Evolutionary conservation across 139 green algal genomes (phyloP).

Genomic region (Micractinium conductrix): DNA sequence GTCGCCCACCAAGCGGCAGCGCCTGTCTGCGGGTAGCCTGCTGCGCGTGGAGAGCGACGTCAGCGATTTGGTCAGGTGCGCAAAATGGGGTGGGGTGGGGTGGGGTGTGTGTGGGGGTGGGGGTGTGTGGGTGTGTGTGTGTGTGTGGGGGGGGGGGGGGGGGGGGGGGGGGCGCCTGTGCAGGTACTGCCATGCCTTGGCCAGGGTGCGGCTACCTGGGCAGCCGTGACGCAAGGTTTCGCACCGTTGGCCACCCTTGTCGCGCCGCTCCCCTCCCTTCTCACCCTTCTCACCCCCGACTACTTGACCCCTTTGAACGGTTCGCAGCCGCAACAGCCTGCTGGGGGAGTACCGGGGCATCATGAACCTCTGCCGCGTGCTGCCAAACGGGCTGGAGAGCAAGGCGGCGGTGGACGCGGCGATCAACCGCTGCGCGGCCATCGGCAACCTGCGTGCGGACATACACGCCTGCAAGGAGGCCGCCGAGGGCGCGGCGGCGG

Average conservation of each 20-base stretch:
- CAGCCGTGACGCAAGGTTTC: too few relatives aligned
- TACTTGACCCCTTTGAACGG: not conserved
- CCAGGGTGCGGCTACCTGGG: too few relatives aligned
- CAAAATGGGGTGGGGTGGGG: too few relatives aligned
- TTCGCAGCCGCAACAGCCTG: conserved; percentile 15
- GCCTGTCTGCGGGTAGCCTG: conserved; percentile 21
- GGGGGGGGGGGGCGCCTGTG: too few relatives aligned
- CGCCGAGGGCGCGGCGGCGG: conserved; percentile 4
- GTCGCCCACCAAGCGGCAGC: conserved; percentile 19
- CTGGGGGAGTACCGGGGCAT: conserved; percentile 84
- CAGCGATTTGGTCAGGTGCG: conserved; percentile 35
- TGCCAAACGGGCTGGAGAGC: conserved; percentile 73
- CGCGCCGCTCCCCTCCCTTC: too few relatives aligned
- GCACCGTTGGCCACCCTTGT: too few relatives aligned
- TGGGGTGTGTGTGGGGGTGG: too few relatives aligned
- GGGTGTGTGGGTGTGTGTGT: too few relatives aligned
- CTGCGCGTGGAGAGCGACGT: conserved; percentile 38
- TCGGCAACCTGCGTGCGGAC: conserved; percentile 81
- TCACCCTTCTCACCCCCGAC: not conserved
- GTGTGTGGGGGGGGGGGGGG: too few relatives aligned
- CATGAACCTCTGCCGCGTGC: conserved; percentile 71
- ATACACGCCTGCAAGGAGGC: conserved; percentile 68
- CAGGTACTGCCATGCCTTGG: too few relatives aligned
- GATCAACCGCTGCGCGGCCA: conserved; percentile 56
- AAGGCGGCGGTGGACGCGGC: conserved; percentile 83